Conservation (phyloP, 2,329 filamentous ascomycete species). For the Verticillium longisporum region DNA sequence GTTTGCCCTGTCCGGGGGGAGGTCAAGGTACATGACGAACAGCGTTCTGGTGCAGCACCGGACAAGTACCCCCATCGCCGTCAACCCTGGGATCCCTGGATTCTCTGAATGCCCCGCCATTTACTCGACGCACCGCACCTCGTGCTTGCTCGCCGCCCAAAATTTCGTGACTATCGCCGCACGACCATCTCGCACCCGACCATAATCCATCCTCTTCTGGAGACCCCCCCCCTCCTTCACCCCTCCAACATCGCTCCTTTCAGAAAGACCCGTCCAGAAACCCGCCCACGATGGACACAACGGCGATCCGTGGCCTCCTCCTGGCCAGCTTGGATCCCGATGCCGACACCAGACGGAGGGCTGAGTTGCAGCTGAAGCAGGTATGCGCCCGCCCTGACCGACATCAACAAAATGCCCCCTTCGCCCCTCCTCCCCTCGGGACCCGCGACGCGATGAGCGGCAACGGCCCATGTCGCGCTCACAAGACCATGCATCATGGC, state of each 20-base stretch:
- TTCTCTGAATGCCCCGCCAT: constrained; percentile 12
- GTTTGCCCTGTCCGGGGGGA: neutral
- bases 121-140: constrained; percentile 7
- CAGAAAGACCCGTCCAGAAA: neutral
- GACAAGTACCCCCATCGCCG: neutral
- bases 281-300: constrained; percentile 58
- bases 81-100: neutral
- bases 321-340: constrained; percentile 69
- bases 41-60: neutral
- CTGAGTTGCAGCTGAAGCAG: constrained; percentile 76
- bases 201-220: constrained; percentile 10
- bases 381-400: constrained; percentile 39
- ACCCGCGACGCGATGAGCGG: neutral
- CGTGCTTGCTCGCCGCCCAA: constrained; percentile 11
- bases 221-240: constrained; percentile 3
- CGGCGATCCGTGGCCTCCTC: constrained; percentile 69
- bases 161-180: constrained; percentile 12
- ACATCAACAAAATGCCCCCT: neutral
- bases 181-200: constrained; percentile 10
- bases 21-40: neutral
- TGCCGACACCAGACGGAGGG: constrained; percentile 66
- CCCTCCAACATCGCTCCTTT: neutral
- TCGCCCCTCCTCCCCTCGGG: neutral
- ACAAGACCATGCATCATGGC: neutral
- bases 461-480: neutral